Evolutionary conservation across 2,329 filamentous ascomycete species (phyloP), one percentile per base, ranked within the genome.

Genomic region (Fusarium zealandicum): DNA sequence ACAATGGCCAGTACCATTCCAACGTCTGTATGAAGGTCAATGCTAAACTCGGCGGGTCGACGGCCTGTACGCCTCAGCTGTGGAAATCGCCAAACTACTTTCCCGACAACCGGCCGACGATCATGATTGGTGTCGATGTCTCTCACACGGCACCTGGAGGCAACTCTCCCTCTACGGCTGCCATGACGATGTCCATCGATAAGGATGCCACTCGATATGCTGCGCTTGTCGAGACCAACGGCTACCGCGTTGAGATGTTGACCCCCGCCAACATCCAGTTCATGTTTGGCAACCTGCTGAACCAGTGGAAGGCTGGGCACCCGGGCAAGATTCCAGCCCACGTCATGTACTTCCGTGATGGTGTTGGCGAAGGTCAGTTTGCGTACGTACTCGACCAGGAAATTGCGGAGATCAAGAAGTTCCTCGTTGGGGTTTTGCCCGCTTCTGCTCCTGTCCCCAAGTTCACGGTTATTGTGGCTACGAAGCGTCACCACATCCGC

Each of bases 1-100:
- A 83, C 13, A 85, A 89, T 17, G 82, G 82, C 0, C 95, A 99
- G 67, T 98, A 98, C 74, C 89, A 90, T 67, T 95, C 90, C 1
- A 99, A 99, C 58, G 92, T 99, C 0, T 84, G 87, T 60, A 95
- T 99, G 91, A 99, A 99, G 78, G 86, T 99, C 62, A 98, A 99
- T 66, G 90, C 91, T 4, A 99, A 99, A 78, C 82, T 99, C 3
- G 95, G 95, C 12, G 95, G 95, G 6, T 82, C 85, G 0, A 97
- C 92, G 1, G 87, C 77, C 45, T 79, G 72, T 37, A 74, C 73
- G 1, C 58, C 61, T 11, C 65, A 72, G 5, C 69, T 74, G 1
- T 75, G 73, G 72, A 72, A 69, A 40, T 56, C 65, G 0, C 41
- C 57, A 0, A 73, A 68, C 0, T 76, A 73, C 54, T 76, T 76